Evolutionary conservation across 257 asterid genomes (phyloP).

Genomic region (Capsicum pubescens): DNA sequence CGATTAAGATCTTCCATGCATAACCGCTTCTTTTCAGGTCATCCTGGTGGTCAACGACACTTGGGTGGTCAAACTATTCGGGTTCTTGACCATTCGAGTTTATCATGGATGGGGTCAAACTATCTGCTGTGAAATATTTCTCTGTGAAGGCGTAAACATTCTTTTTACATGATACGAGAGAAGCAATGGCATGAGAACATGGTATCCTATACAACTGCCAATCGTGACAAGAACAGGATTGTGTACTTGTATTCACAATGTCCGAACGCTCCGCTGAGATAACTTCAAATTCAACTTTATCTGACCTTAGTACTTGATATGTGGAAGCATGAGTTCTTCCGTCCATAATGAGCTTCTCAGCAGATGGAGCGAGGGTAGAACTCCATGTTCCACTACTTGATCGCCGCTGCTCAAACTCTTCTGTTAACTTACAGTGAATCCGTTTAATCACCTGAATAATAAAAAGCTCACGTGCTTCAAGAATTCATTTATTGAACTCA

Average conservation of each 20-base stretch:
- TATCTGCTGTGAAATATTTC: constrained; percentile 53
- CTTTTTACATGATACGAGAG: constrained; percentile 57
- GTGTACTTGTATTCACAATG: constrained; percentile 62
- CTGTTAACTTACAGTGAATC: constrained; percentile 55
- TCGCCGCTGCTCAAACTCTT: constrained; percentile 61
- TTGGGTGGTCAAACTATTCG: constrained; percentile 68
- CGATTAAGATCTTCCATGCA: constrained; percentile 66
- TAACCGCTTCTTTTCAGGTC: constrained; percentile 75
- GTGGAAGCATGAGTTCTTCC: constrained; percentile 54
- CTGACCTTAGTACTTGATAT: constrained; percentile 71
- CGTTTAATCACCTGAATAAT: constrained; percentile 67
- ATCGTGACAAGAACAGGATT: constrained; percentile 68
- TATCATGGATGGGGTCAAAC: constrained; percentile 52
- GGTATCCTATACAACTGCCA: constrained; percentile 74
- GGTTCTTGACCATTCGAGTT: constrained; percentile 60
- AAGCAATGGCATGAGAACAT: constrained; percentile 78
- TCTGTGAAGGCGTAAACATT: constrained; percentile 59
- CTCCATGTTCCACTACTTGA: constrained; percentile 52
- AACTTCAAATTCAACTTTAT: constrained; percentile 77
- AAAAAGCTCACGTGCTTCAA: constrained; percentile 72
- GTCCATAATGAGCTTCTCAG: constrained; percentile 60
- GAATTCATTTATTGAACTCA: constrained; percentile 65
- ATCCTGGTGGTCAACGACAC: constrained; percentile 73
- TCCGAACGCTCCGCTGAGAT: constrained; percentile 61
- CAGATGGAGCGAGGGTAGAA: constrained; percentile 66